Evolutionary conservation across 225 moss, liverwort and hornwort genomes (phyloP).

Genomic region (Ulota crispa): DNA sequence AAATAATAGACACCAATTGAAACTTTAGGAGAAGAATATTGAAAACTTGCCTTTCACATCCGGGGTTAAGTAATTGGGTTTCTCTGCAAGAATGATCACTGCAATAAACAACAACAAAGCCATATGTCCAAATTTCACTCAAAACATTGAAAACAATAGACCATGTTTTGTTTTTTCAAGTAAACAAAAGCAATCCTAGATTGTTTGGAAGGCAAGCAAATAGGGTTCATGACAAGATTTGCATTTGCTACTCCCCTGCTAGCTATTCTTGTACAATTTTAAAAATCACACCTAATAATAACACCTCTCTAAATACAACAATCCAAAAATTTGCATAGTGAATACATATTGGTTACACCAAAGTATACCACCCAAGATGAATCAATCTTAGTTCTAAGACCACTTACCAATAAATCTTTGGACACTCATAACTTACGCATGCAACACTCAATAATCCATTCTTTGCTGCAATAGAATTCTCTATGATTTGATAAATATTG

Average conservation of each 20-base stretch:
- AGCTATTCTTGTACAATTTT: neutral
- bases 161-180: neutral
- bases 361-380: neutral
- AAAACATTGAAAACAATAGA: neutral
- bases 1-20: neutral
- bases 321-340: neutral
- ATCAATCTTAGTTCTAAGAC: neutral
- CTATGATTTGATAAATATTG: neutral
- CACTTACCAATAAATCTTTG: neutral
- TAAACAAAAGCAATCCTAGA: neutral
- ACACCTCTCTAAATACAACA: neutral
- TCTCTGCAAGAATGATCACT: constrained; percentile 58
- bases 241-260: neutral
- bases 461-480: neutral
- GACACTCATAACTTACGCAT: neutral
- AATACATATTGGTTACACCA: neutral
- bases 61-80: constrained; percentile 52
- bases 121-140: neutral
- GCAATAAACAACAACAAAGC: neutral
- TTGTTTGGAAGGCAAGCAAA: neutral
- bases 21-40: neutral
- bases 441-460: neutral
- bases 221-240: neutral
- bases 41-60: constrained; percentile 43
- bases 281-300: neutral